Evolutionary conservation across 2,329 filamentous ascomycete species (phyloP), one percentile per base, ranked within the genome.

Genomic region (Malbranchea zuffiana): DNA sequence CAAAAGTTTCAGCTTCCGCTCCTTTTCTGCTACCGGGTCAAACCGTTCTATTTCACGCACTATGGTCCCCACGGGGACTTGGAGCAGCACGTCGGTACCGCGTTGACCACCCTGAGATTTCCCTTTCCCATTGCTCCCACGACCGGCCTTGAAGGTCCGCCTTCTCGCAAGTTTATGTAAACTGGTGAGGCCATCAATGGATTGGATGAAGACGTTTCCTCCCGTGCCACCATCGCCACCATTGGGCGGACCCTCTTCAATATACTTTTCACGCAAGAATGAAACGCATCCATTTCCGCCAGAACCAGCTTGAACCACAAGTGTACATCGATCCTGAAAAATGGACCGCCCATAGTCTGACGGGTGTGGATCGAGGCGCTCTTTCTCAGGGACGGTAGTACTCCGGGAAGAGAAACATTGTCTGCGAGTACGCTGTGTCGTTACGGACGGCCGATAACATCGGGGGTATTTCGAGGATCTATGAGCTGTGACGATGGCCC

Each of bases 231-330:
- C 90, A 55, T 98, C 86, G 42, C 90, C 90, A 32, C 90, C 90
- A 58, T 98, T 96, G 6, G 90, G 76, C 7, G 90, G 90, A 0
- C 90, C 90, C 46, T 93, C 79, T 29, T 79, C 75, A 19, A 95
- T 70, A 59, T 82, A 96, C 45, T 88, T 88, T 52, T 98, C 90
- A 13, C 88, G 80, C 28, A 92, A 65, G 56, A 96, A 98, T 0
- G 90, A 90, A 34, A 96, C 84, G 54, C 90, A 98, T 45, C 90
- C 90, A 53, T 90, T 79, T 6, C 90, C 90, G 17, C 90, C 90
- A 2, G 69, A 63, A 6, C 90, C 90, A 12, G 87, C 82, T 49
- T 81, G 72, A 3, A 96, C 61, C 0, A 75, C 82, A 18, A 96
- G 61, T 5, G 75, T 74, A 38, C 87, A 87, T 56, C 83, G 81